Percentiles rank a stretch among this genome's conserved stretches.
These are phyloP conservation scores for Echium plantagineum DNA, from an alignment of 257 asterid genomes.

Conservation along the genomic window DNA sequence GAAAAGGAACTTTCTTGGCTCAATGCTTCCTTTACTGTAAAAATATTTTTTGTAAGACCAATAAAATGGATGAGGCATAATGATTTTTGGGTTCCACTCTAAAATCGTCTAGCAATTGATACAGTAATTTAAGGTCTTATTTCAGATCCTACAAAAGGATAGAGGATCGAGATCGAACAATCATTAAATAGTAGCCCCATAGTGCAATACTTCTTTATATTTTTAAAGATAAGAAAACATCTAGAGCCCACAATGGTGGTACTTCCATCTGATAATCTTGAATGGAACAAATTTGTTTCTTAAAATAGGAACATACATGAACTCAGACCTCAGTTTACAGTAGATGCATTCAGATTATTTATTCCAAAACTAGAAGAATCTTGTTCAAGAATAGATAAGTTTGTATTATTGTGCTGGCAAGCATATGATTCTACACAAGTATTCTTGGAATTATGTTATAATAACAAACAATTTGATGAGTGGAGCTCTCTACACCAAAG, in stretches of 20 bases:
- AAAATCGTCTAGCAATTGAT: too few species aligned
- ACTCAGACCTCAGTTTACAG: background rate
- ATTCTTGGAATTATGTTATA: background rate
- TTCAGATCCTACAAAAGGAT: too few species aligned
- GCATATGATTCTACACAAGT: background rate
- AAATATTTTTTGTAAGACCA: too few species aligned
- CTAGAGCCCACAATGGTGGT: background rate
- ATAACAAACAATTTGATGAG: background rate
- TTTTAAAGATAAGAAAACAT: background rate
- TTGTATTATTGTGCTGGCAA: background rate
- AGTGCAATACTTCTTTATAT: too few species aligned
- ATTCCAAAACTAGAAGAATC: background rate
- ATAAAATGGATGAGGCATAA: too few species aligned
- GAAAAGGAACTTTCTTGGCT: too few species aligned
- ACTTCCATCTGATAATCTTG: background rate
- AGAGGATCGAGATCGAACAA: too few species aligned
- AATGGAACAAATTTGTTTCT: background rate
- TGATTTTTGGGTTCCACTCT: too few species aligned
- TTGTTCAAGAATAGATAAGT: too few species aligned
- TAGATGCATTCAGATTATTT: background rate
- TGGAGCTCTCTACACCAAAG: background rate
- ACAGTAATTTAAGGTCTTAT: too few species aligned
- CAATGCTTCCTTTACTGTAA: too few species aligned
- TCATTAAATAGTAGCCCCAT: too few species aligned
- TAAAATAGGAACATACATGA: background rate